A percentile compares a stretch with the other conserved stretches of the same genome.
phyloP scores from a whole-genome alignment of 805 yeast species.

The Yarrowia deformans region DNA sequence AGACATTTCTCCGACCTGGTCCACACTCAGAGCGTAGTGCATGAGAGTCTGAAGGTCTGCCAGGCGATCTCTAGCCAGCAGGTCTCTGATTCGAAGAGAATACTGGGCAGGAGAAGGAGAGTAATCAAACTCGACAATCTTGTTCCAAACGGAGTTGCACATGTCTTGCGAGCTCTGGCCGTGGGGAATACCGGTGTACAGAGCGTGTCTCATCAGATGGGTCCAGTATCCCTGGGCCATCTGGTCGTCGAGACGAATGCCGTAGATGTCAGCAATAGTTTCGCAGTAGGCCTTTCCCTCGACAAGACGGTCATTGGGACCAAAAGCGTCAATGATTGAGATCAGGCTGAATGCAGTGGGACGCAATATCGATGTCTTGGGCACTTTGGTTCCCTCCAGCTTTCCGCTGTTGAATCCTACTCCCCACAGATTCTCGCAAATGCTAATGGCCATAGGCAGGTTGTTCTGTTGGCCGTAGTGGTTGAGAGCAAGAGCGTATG shows the following conservation, averaged over 20 bases:
- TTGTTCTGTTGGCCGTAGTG: conserved; percentile 48
- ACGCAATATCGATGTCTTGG: conserved; percentile 41
- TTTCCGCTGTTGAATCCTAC: conserved; percentile 37
- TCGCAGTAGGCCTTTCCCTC: conserved; percentile 45
- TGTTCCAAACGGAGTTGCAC: conserved; percentile 10
- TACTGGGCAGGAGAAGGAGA: background rate
- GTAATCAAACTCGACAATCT: conserved; percentile 8
- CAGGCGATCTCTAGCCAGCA: conserved; percentile 7
- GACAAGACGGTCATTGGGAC: conserved; percentile 43
- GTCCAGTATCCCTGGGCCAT: conserved; percentile 12
- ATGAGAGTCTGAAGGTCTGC: conserved; percentile 4
- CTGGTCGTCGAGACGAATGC: background rate
- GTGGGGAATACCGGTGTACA: conserved; percentile 17
- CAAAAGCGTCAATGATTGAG: conserved; percentile 46
- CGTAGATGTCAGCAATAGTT: conserved; percentile 7
- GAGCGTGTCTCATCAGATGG: conserved; percentile 14
- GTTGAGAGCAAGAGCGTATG: conserved; percentile 49
- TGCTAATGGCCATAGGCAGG: conserved; percentile 43
- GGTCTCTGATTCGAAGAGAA: conserved; percentile 25
- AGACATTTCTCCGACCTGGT: background rate
- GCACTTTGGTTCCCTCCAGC: conserved; percentile 4
- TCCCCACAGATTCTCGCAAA: conserved; percentile 48
- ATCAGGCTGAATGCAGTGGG: conserved; percentile 45
- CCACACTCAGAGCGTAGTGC: conserved; percentile 18
- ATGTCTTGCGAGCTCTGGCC: background rate